Evolutionary conservation across 73 alveolate genomes (phyloP).

Genomic region (Breviolum minutum): DNA sequence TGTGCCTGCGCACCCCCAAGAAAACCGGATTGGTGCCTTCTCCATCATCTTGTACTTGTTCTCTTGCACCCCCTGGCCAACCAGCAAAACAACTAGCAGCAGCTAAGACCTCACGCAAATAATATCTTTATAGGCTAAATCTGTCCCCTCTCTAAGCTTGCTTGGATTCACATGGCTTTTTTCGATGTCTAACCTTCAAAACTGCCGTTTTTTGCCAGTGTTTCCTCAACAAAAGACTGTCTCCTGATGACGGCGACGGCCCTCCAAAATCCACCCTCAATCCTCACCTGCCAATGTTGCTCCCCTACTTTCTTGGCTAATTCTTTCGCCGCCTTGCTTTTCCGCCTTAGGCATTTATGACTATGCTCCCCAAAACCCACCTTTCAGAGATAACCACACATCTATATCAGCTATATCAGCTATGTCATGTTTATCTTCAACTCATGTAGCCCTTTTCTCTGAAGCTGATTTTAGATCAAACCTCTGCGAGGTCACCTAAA

Average conservation of each 20-base stretch:
- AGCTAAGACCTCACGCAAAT: no score
- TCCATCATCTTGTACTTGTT: conserved; percentile 83
- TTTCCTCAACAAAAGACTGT: no score
- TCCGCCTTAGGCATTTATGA: background rate
- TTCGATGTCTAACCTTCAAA: no score
- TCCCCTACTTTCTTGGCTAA: conserved; percentile 74
- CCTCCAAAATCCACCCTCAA: background rate
- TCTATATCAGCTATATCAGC: no score
- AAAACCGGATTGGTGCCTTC: background rate
- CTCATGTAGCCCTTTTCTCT: background rate
- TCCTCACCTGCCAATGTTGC: conserved; percentile 75
- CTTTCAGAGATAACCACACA: background rate
- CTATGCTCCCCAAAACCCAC: background rate
- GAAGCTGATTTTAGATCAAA: no score
- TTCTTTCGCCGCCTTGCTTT: conserved; percentile 45
- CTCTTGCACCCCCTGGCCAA: conserved; percentile 65
- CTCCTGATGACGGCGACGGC: background rate
- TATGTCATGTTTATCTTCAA: background rate
- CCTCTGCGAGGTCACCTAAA: background rate
- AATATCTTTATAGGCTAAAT: background rate
- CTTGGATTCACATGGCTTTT: background rate
- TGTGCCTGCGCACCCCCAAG: background rate
- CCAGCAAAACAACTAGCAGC: background rate
- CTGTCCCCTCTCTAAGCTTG: background rate
- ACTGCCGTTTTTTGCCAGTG: no score